Percentiles rank a stretch among this genome's conserved stretches.
Evolutionary conservation across 106 monocot species (phyloP).

Genomic region (Phalaenopsis aphrodite): DNA sequence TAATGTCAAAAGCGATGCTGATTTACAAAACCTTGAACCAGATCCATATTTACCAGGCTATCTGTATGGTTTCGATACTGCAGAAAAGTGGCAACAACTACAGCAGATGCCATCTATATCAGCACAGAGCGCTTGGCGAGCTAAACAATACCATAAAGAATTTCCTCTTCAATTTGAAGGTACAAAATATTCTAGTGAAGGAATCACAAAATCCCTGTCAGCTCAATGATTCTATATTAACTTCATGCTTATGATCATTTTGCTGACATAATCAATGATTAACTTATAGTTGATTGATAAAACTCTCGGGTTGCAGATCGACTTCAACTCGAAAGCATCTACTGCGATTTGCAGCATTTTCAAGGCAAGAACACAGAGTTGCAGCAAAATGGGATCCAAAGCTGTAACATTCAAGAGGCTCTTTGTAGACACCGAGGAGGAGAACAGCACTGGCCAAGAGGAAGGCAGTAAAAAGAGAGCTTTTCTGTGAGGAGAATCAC

Average conservation of each 20-base stretch:
- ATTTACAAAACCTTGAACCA: too few species aligned
- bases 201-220: neutral
- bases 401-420: neutral
- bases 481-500: neutral
- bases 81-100: neutral
- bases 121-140: constrained; percentile 6
- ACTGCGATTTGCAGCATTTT: neutral
- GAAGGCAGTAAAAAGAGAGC: constrained; percentile 4
- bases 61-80: neutral
- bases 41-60: neutral
- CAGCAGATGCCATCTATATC: neutral
- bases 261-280: neutral
- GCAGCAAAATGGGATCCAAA: neutral
- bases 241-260: too few species aligned
- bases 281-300: constrained; percentile 11
- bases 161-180: neutral
- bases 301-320: neutral
- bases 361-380: neutral
- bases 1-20: constrained; percentile 10
- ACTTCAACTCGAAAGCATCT: neutral
- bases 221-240: neutral
- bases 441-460: constrained; percentile 6
- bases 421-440: neutral
- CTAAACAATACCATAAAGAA: neutral
- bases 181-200: constrained; percentile 1